A percentile compares a stretch with the other conserved stretches of the same genome.
Evolutionary conservation across 495 filamentous ascomycete genomes (phyloP).

Genomic region (Geopyxis carbonaria): DNA sequence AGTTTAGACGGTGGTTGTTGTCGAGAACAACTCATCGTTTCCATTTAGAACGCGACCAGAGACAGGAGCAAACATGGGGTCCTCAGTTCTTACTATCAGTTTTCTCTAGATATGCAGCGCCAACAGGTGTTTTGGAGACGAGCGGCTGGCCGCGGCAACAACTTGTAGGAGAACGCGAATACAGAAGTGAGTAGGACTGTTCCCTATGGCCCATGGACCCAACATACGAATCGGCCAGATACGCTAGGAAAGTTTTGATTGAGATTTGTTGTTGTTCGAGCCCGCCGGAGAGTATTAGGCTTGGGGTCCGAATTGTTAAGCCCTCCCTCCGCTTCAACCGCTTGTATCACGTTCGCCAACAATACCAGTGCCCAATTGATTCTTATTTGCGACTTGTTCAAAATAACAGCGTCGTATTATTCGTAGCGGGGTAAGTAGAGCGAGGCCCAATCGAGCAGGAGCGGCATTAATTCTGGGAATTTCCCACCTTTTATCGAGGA

Average conservation of each 20-base stretch:
- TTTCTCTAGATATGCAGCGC: slow-evolving; percentile 6
- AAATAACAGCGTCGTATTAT: slow-evolving; percentile 3
- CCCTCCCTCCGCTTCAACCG: slow-evolving; percentile 5
- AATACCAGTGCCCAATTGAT: slow-evolving; percentile 4
- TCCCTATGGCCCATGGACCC: too few species aligned
- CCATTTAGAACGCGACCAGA: slow-evolving; percentile 7
- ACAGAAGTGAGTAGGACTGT: too few species aligned
- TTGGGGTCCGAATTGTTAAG: too few species aligned
- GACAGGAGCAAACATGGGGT: slow-evolving; percentile 6
- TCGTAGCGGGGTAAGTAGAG: not conserved
- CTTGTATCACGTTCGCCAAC: slow-evolving; percentile 5
- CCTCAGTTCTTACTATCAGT: slow-evolving; percentile 2
- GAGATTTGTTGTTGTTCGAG: slow-evolving; percentile 1
- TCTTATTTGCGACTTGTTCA: too few species aligned
- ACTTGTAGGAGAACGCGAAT: not conserved
- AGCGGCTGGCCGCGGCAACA: slow-evolving; percentile 4
- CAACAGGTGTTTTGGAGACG: slow-evolving; percentile 3
- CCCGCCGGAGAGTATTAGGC: not conserved
- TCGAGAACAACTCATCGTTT: slow-evolving; percentile 10
- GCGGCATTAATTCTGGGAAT: too few species aligned
- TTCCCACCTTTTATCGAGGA: too few species aligned
- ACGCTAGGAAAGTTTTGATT: slow-evolving; percentile 4
- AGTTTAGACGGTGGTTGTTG: slow-evolving; percentile 7
- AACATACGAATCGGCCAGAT: not conserved
- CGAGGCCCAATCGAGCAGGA: slow-evolving; percentile 2